Conservation (phyloP, 1,139 yeast genomes). For the Yamadazyma dendronema region DNA sequence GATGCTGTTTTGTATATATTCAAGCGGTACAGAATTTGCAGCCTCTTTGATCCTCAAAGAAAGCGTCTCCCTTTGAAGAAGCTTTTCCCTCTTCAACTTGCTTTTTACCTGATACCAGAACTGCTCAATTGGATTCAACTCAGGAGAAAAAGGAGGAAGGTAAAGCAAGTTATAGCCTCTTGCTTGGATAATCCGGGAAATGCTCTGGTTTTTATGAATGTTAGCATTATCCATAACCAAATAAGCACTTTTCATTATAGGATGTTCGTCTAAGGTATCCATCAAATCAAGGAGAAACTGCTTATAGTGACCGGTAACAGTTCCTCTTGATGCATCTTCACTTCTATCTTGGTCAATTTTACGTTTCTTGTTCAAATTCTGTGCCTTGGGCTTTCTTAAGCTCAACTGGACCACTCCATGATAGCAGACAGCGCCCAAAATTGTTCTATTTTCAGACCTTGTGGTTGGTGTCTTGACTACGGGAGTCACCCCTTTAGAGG, state of each 20-base stretch:
- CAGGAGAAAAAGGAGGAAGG: slow-evolving; percentile 13
- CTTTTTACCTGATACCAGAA: slow-evolving; percentile 12
- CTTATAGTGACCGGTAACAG: no score
- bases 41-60: slow-evolving; percentile 10
- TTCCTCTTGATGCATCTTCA: no score
- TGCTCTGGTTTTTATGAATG: slow-evolving; percentile 9
- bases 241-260: slow-evolving; percentile 7
- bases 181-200: slow-evolving; percentile 8
- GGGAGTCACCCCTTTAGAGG: slow-evolving; percentile 8
- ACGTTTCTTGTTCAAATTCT: no score
- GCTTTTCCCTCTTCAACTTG: slow-evolving; percentile 12
- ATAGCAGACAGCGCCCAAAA: slow-evolving; percentile 1
- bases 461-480: slow-evolving; percentile 1
- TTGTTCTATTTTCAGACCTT: neutral
- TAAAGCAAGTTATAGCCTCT: slow-evolving; percentile 12
- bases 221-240: slow-evolving; percentile 4
- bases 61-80: slow-evolving; percentile 10
- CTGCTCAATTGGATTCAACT: slow-evolving; percentile 14
- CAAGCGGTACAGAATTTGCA: slow-evolving; percentile 11
- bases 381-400: no score
- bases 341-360: no score
- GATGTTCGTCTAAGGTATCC: slow-evolving; percentile 8
- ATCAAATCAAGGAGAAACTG: no score
- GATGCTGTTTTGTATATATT: slow-evolving; percentile 10
- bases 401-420: no score